A percentile compares a stretch with the other conserved stretches of the same genome.
Conservation (phyloP, 306 rosid genomes). For the Cicer chorassanicum region DNA sequence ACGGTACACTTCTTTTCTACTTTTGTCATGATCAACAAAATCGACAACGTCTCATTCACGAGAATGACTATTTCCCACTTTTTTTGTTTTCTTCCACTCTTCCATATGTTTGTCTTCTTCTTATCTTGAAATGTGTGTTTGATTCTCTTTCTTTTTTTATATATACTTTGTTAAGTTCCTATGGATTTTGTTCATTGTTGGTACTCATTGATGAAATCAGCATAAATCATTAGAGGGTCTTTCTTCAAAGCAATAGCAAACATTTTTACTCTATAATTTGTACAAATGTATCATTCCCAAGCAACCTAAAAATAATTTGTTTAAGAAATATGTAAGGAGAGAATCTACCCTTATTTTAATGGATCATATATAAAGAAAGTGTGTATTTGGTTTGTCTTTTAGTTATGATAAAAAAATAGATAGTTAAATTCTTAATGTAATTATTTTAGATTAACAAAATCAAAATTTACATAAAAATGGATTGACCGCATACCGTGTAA, state of each 20-base stretch:
- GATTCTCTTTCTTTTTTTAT: slow-evolving; percentile 47
- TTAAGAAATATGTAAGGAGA: slow-evolving; percentile 12
- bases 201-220: slow-evolving; percentile 57
- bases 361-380: slow-evolving; percentile 1
- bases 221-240: slow-evolving; percentile 51
- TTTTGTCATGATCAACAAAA: slow-evolving; percentile 55
- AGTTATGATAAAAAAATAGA: no score
- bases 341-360: slow-evolving; percentile 46
- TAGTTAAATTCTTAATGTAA: no score
- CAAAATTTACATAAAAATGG: no score
- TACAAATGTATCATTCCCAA: slow-evolving; percentile 50
- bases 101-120: slow-evolving; percentile 77
- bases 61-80: slow-evolving; percentile 75
- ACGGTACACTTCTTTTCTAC: slow-evolving; percentile 19
- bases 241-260: slow-evolving; percentile 47
- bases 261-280: slow-evolving; percentile 39
- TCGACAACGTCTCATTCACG: slow-evolving; percentile 73
- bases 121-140: slow-evolving; percentile 76
- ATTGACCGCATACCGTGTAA: no score
- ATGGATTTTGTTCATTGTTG: slow-evolving; percentile 54
- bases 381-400: no score
- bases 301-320: slow-evolving; percentile 29
- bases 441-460: no score
- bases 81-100: slow-evolving; percentile 64
- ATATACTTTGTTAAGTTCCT: slow-evolving; percentile 32